Evolutionary conservation across 805 yeast species (phyloP).

Genomic region (Teunomyces stri): DNA sequence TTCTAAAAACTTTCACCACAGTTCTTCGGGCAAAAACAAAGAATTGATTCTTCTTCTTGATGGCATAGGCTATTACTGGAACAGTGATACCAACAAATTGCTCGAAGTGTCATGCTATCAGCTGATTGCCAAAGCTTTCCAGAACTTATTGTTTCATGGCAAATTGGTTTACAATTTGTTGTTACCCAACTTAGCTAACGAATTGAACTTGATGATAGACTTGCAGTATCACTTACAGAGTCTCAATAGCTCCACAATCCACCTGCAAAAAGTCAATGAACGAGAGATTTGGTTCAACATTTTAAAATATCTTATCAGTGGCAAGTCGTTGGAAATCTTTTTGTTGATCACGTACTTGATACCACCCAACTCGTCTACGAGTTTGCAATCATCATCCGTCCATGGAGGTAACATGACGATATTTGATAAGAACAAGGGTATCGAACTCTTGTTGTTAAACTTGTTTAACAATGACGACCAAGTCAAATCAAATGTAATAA

Average conservation of each 20-base stretch:
- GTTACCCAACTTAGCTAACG: constrained; percentile 38
- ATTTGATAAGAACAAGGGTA: constrained; percentile 45
- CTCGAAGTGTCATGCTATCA: constrained; percentile 43
- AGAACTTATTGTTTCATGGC: constrained; percentile 28
- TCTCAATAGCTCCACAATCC: constrained; percentile 21
- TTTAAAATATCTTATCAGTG: constrained; percentile 40
- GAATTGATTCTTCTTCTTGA: constrained; percentile 31
- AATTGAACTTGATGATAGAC: constrained; percentile 41
- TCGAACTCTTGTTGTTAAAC: constrained; percentile 40
- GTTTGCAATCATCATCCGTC: constrained; percentile 33
- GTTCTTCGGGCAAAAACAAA: constrained; percentile 13
- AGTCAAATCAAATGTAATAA: constrained; percentile 37
- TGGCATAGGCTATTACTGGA: constrained; percentile 45
- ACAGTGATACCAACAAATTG: constrained; percentile 38
- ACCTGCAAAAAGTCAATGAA: constrained; percentile 20
- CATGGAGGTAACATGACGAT: constrained; percentile 41
- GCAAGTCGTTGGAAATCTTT: constrained; percentile 39
- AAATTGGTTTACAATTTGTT: constrained; percentile 32
- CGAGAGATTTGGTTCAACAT: constrained; percentile 43
- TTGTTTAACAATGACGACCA: constrained; percentile 41
- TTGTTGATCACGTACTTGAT: constrained; percentile 39
- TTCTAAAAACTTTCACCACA: constrained; percentile 33
- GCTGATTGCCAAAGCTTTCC: constrained; percentile 34
- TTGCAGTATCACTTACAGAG: constrained; percentile 42
- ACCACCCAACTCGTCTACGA: constrained; percentile 40